phyloP scores from a whole-genome alignment of 2,329 filamentous ascomycete genomes.

The Mycosphaerella sp. region DNA sequence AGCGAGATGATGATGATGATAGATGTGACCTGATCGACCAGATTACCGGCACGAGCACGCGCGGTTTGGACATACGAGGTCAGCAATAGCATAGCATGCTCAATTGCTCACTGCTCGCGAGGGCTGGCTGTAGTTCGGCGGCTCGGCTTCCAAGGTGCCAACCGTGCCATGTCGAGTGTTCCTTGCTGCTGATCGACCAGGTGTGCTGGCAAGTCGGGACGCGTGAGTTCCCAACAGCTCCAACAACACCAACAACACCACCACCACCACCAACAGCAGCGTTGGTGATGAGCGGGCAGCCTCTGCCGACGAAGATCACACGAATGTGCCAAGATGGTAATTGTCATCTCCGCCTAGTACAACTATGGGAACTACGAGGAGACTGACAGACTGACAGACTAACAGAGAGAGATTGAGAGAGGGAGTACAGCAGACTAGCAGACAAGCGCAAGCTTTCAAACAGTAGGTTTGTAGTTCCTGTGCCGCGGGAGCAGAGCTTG shows the following conservation, averaged over 20 bases:
- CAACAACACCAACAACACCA: slow-evolving; percentile 16
- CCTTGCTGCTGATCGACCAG: slow-evolving; percentile 14
- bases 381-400: no score
- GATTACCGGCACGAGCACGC: slow-evolving; percentile 1
- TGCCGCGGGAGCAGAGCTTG: slow-evolving; percentile 16
- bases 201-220: slow-evolving; percentile 10
- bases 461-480: slow-evolving; percentile 18
- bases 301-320: not conserved
- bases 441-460: slow-evolving; percentile 8
- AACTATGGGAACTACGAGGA: no score
- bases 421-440: not conserved
- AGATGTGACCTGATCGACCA: slow-evolving; percentile 6
- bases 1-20: slow-evolving; percentile 19
- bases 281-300: not conserved
- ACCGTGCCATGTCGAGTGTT: slow-evolving; percentile 1
- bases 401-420: slow-evolving; percentile 7
- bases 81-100: no score
- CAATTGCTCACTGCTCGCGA: no score
- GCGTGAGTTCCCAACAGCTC: slow-evolving; percentile 7
- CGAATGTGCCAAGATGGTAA: slow-evolving; percentile 6
- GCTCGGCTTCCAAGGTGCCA: slow-evolving; percentile 9
- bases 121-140: slow-evolving; percentile 15
- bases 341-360: slow-evolving; percentile 17
- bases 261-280: no score
- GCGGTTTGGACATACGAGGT: slow-evolving; percentile 15